These are phyloP conservation scores for Cercophora scortea DNA, from an alignment of 495 filamentous ascomycete species.

Conservation along the genomic window DNA sequence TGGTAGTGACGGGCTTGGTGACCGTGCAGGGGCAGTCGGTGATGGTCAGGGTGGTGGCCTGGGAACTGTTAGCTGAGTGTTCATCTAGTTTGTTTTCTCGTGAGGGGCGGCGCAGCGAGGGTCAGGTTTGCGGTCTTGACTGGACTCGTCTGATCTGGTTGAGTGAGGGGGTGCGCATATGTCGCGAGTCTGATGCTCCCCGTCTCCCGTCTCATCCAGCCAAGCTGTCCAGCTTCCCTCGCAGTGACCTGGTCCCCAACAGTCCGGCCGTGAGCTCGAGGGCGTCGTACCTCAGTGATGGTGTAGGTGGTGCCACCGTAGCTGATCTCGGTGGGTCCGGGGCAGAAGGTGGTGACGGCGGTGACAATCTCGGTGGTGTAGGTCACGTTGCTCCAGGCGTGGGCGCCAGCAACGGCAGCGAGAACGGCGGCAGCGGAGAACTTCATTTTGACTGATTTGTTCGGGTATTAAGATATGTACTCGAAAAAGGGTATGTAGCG, in stretches of 20 bases:
- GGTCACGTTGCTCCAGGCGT: slow-evolving; percentile 41
- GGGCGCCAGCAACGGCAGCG: slow-evolving; percentile 56
- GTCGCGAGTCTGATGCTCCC: neutral
- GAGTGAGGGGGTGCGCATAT: neutral
- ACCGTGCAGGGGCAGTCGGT: slow-evolving; percentile 72
- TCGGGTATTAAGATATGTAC: slow-evolving; percentile 36
- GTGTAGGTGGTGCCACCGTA: slow-evolving; percentile 68
- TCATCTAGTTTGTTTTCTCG: too few species aligned
- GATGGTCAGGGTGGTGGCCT: slow-evolving; percentile 75
- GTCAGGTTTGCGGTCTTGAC: too few species aligned
- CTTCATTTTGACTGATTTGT: slow-evolving; percentile 72
- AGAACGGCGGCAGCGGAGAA: slow-evolving; percentile 55
- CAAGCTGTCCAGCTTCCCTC: neutral
- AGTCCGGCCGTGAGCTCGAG: neutral
- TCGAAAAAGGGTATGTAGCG: slow-evolving; percentile 21
- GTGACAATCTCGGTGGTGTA: slow-evolving; percentile 75
- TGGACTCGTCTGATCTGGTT: neutral
- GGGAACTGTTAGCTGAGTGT: neutral
- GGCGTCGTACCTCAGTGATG: slow-evolving; percentile 52
- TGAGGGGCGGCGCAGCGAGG: too few species aligned
- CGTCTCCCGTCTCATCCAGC: neutral
- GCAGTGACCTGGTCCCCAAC: neutral
- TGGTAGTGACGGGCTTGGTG: slow-evolving; percentile 58
- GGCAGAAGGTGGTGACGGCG: slow-evolving; percentile 81
- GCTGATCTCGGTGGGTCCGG: slow-evolving; percentile 61